Conservation (phyloP, 805 yeast species). For the Candida ulmi region DNA sequence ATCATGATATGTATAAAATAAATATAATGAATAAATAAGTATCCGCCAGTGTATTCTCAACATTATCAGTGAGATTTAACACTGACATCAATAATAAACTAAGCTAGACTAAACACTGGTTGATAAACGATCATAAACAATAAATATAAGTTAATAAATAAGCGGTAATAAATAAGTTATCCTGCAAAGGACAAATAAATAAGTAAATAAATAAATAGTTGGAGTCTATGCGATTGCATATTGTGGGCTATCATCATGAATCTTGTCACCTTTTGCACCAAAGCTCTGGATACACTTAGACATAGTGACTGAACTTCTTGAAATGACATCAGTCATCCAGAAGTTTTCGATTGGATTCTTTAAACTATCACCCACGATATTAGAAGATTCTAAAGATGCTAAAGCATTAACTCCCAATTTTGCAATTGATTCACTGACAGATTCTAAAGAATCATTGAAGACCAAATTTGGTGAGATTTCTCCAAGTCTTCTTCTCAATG, state of each 20-base stretch:
- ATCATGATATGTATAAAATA: too few relatives aligned
- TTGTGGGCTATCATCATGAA: constrained; percentile 35
- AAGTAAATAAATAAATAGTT: constrained; percentile 8
- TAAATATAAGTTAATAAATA: constrained; percentile 1
- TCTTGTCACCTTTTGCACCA: constrained; percentile 61
- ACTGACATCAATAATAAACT: too few relatives aligned
- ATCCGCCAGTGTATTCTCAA: too few relatives aligned
- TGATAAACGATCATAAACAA: too few relatives aligned
- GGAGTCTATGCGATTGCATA: constrained; percentile 20
- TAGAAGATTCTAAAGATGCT: constrained; percentile 31
- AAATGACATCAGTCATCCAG: constrained; percentile 83
- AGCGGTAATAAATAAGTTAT: constrained; percentile 1
- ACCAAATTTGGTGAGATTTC: constrained; percentile 79
- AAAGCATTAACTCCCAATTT: constrained; percentile 48
- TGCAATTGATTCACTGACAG: constrained; percentile 52
- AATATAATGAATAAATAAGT: too few relatives aligned
- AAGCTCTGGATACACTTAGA: constrained; percentile 75
- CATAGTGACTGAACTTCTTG: constrained; percentile 87
- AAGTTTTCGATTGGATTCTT: constrained; percentile 74
- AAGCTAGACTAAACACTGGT: too few relatives aligned
- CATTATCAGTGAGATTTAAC: too few relatives aligned
- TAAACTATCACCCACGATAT: constrained; percentile 39
- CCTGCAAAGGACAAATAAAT: not conserved
- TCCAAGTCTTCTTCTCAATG: constrained; percentile 62
- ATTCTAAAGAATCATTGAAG: constrained; percentile 70